Percentiles rank a stretch among this genome's conserved stretches.
Evolutionary conservation across 2,329 filamentous ascomycete genomes (phyloP).

Genomic region (Exophiala viscosa): DNA sequence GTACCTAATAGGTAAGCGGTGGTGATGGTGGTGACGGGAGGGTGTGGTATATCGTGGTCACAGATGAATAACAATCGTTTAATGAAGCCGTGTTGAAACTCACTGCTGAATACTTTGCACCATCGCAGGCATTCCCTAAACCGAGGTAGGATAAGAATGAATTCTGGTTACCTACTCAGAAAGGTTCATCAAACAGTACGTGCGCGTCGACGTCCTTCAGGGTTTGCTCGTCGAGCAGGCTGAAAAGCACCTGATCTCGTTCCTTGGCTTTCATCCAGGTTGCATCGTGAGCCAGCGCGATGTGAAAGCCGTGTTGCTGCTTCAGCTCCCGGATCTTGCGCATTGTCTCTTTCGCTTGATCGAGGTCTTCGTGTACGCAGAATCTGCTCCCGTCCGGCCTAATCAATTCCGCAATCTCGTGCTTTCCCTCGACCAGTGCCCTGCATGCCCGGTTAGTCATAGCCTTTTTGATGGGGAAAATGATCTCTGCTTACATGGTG

Average conservation of each 20-base stretch:
- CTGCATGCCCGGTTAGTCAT: neutral
- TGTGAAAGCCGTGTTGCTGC: neutral
- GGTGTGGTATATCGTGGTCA: too few relatives aligned
- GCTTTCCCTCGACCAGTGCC: neutral
- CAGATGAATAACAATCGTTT: too few relatives aligned
- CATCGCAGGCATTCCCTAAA: too few relatives aligned
- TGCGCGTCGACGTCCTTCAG: neutral
- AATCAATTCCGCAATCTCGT: neutral
- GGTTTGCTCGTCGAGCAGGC: neutral
- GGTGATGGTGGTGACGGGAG: too few relatives aligned
- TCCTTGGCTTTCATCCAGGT: neutral
- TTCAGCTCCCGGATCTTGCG: neutral
- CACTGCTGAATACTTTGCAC: too few relatives aligned
- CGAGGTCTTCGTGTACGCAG: neutral
- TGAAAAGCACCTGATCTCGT: neutral
- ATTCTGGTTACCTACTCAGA: neutral
- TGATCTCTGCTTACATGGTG: neutral
- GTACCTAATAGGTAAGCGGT: too few relatives aligned
- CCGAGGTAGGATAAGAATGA: too few relatives aligned
- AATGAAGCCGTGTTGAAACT: too few relatives aligned
- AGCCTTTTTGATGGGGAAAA: neutral
- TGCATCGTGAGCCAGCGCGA: constrained; percentile 3
- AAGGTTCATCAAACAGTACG: constrained; percentile 38
- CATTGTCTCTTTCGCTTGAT: neutral
- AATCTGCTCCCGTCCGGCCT: neutral